Base-by-base conservation (phyloP, 2,329 filamentous ascomycete genomes). In the Ramularia endophylla region DNA sequence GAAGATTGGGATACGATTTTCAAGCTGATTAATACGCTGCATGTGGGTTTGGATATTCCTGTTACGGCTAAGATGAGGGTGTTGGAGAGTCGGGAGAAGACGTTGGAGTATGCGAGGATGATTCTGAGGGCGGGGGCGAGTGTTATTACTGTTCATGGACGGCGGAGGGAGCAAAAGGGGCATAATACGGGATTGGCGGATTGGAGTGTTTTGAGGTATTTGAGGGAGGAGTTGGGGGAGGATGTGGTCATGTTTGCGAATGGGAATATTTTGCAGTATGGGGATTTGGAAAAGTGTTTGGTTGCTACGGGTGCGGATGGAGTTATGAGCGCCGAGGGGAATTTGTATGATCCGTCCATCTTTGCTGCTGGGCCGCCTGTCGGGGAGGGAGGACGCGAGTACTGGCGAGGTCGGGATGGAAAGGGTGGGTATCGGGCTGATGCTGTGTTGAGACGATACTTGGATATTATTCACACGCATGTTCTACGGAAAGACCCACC, bases 161-260 rank as follows among this genome's bases (percentile, higher is more conserved):
- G 92, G 27, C 76, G 79, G 49, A 74, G 92, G 50, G 88, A 97
- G 57, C 90, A 97, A 63, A 98, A 98, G 68, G 90, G 92, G 0
- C 92, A 98, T 61, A 77, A 94, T 58, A 98, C 92, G 0, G 92
- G 92, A 0, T 55, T 97, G 27, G 92, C 92, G 4, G 88, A 98
- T 65, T 98, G 92, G 92, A 70, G 69, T n/a, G 78, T 84, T 58
- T 81, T 98, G 42, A 77, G 81, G 4, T 90, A 85, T 58, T 66
- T 98, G 50, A 74, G 92, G 36, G 86, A 95, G 8, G 84, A 83
- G 47, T 67, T 98, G 20, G 90, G 90, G 0, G 68, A 75, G 1
- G 88, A 95, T 35, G 94, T 88, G 6, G 92, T 98, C 17, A 78
- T 98, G 2, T 97, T 98, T 60, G 92, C 92, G 3, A 98, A 98